These are phyloP conservation scores for Diplodia mutila DNA, from an alignment of 2,329 filamentous ascomycete genomes.

Conservation along the genomic window DNA sequence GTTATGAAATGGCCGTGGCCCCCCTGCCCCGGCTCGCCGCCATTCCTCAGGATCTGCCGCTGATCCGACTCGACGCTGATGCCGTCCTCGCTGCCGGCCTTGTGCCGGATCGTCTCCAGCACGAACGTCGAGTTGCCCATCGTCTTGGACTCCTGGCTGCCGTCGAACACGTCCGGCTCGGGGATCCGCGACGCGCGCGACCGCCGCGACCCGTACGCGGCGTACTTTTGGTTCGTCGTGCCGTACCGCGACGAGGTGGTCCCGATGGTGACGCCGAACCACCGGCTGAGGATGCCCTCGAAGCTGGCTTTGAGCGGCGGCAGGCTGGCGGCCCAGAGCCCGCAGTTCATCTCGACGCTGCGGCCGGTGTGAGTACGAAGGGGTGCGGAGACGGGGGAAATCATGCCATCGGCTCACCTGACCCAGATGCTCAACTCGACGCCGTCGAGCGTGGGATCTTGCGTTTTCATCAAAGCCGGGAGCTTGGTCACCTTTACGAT, in stretches of 20 bases:
- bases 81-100: conserved; percentile 6
- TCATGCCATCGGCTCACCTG: neutral
- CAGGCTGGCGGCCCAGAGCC: neutral
- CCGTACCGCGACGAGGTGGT: neutral
- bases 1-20: conserved; percentile 1
- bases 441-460: conserved; percentile 35
- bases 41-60: neutral
- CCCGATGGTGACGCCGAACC: neutral
- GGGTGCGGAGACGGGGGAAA: no score
- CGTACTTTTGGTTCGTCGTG: neutral
- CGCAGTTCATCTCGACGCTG: conserved; percentile 18
- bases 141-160: neutral
- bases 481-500: conserved; percentile 38
- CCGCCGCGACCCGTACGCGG: neutral
- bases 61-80: conserved; percentile 15
- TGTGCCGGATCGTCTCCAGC: neutral
- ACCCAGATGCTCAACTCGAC: conserved; percentile 34
- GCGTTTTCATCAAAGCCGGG: conserved; percentile 31
- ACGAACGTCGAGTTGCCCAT: neutral
- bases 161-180: neutral
- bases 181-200: neutral
- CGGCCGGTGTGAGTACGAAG: neutral
- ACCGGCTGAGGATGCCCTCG: conserved; percentile 5
- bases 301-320: conserved; percentile 2
- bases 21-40: neutral